Evolutionary conservation across 345 rosid species (phyloP).

Genomic region (Chamaenerion angustifolium): DNA sequence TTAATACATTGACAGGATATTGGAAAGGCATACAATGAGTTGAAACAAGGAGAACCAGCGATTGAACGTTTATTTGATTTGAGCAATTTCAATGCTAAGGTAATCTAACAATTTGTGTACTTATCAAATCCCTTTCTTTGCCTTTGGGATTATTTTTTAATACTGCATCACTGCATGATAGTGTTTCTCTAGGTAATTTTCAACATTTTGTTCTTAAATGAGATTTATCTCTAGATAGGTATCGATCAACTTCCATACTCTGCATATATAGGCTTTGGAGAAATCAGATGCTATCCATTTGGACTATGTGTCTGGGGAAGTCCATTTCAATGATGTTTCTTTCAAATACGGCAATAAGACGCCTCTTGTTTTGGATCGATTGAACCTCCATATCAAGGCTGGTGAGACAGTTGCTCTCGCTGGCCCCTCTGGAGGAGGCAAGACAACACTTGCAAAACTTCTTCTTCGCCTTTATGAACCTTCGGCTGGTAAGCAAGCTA

Average conservation of each 20-base stretch:
- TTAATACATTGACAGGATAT: conserved; percentile 50
- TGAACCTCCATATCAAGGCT: conserved; percentile 72
- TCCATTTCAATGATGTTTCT: conserved; percentile 52
- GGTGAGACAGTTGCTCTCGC: conserved; percentile 89
- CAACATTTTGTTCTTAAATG: not conserved
- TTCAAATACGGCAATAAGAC: conserved; percentile 46
- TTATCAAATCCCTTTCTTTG: not conserved
- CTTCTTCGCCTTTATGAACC: conserved; percentile 90
- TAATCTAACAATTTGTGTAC: conserved; percentile 6
- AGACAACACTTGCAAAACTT: conserved; percentile 85
- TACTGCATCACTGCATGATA: too few relatives aligned
- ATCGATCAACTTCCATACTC: too few relatives aligned
- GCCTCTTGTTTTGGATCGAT: conserved; percentile 45
- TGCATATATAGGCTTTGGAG: conserved; percentile 36
- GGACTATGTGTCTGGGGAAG: conserved; percentile 55
- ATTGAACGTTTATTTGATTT: conserved; percentile 70
- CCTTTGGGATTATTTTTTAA: not conserved
- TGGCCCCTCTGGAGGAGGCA: conserved; percentile 98
- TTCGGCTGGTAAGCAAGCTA: conserved; percentile 37
- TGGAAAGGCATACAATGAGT: conserved; percentile 86
- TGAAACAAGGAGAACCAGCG: conserved; percentile 94
- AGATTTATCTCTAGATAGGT: not conserved
- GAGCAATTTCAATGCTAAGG: conserved; percentile 49
- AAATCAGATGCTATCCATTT: conserved; percentile 43
- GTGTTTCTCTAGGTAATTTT: not conserved